Evolutionary conservation across 2,329 filamentous ascomycete genomes (phyloP), one percentile per base, ranked within the genome.

Genomic region (Fusarium nygamai): DNA sequence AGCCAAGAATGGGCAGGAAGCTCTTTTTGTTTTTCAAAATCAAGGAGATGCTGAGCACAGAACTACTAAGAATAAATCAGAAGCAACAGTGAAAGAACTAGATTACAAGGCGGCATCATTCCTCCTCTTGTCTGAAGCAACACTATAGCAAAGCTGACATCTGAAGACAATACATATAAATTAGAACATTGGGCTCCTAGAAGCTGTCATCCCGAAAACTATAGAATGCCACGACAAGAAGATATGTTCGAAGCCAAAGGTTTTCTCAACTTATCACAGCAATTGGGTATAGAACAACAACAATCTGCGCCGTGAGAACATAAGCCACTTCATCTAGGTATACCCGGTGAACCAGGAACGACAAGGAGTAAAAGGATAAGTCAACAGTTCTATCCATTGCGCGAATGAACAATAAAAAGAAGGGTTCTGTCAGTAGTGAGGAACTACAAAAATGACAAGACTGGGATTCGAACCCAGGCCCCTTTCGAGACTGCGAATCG

Each of bases 401-500:
- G 4, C 16, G 20, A n/a, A n/a, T n/a, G n/a, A n/a, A n/a, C n/a
- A 11, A 47, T 47, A 29, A 29, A 50, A 50, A 50, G 10, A 33
- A 19, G 8, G 10, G 10, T 31, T 20, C 2, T 1, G 17, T 4
- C 2, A 19, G 33, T 10, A 4, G 2, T 12, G 1, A 22, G 12
- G 53, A 41, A 3, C 1, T n/a, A 1, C 41, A 64, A 64, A 59
- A 68, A 68, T 74, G 71, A 72, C 50, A 61, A 72, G 63, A 74
- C 67, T 72, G 71, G 64, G 72, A 75, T 74, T 75, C 72, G 72
- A 75, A 75, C 72, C 64, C 72, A 72, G 61, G 72, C 72, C 72
- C 72, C 69, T 75, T 75, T 69, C 72, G 69, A 75, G 72, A 75
- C 72, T 75, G 73, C 73, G 73, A 75, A 64, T 74, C 69, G 72